Evolutionary conservation across 1,139 yeast genomes (phyloP), one percentile per base, ranked within the genome.

Genomic region (Yamadazyma diddensiae): DNA sequence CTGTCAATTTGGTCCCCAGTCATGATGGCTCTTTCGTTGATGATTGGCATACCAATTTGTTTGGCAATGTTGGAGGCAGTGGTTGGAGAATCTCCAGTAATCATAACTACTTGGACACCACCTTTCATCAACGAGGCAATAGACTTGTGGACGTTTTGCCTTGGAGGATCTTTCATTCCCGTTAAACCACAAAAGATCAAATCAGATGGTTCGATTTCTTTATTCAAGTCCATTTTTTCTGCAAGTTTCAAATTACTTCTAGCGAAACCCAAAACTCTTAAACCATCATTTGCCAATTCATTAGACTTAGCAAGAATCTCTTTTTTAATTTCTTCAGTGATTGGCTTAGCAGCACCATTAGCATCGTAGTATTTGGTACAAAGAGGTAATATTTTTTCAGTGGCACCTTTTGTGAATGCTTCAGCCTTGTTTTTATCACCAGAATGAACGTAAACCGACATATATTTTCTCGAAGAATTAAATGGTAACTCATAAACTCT

Each of bases 111-210:
- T 53, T 87, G 94, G 25, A 92, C 97, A 32, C 97, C 96, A 41
- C 97, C 95, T 50, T 79, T 79, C 70, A 87, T 72, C 40, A 92
- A 70, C 42, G 78, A 66, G 12, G 84, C 73, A 39, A 92, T 75
- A 2, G 95, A 81, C 36, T 70, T 65, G 32, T 76, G 73, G 5
- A 88, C 97, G 39, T 82, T 80, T 7, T 90, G 82, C 52, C 97
- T 76, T 35, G 97, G 98, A 9, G 98, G 98, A 60, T 92, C 97
- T 47, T 86, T 86, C 94, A 92, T 87, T 36, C 96, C 97, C 43
- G 86, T 69, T 29, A 92, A 62, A 5, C 98, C 98, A 47, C 86
- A 74, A 51, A 90, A 88, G 3, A 76, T 67, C 49, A 90, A 66
- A 28, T 77, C 81, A 3, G 66, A 49, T 16, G 85, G 85, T 28